Evolutionary conservation across 2,329 filamentous ascomycete species (phyloP).

Genomic region (Lasiodiplodia citricola): DNA sequence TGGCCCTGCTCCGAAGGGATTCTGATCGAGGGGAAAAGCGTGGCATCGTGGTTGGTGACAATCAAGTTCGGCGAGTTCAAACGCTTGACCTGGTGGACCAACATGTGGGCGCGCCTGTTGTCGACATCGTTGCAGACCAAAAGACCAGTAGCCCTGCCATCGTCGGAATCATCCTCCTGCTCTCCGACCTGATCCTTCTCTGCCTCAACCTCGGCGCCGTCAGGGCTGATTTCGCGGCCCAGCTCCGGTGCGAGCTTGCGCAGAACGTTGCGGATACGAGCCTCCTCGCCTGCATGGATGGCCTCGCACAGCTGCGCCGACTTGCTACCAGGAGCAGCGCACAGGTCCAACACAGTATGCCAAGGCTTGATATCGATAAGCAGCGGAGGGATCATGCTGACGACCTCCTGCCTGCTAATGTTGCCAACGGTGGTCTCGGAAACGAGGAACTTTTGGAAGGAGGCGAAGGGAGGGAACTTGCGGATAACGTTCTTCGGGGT

Average conservation of each 20-base stretch:
- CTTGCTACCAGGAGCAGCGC: conserved; percentile 96
- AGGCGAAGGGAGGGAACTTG: conserved; percentile 90
- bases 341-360: conserved; percentile 94
- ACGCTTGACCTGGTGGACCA: conserved; percentile 97
- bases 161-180: conserved; percentile 65
- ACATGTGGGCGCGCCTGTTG: conserved; percentile 95
- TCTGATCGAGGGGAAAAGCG: conserved; percentile 90
- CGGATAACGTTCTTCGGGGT: conserved; percentile 95
- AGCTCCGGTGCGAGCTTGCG: conserved; percentile 67
- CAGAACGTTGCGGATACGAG: conserved; percentile 75
- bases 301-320: conserved; percentile 94
- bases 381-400: conserved; percentile 98
- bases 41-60: conserved; percentile 97
- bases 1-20: conserved; percentile 66
- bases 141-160: conserved; percentile 87
- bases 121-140: conserved; percentile 96
- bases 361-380: conserved; percentile 89
- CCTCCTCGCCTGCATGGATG: conserved; percentile 91
- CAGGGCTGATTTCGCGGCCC: conserved; percentile 60
- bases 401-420: conserved; percentile 95
- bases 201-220: conserved; percentile 38
- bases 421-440: conserved; percentile 97
- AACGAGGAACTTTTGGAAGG: conserved; percentile 97
- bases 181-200: conserved; percentile 36
- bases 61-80: conserved; percentile 95